Evolutionary conservation across 2,329 filamentous ascomycete species (phyloP).

Genomic region (Cyphellophora attinorum): DNA sequence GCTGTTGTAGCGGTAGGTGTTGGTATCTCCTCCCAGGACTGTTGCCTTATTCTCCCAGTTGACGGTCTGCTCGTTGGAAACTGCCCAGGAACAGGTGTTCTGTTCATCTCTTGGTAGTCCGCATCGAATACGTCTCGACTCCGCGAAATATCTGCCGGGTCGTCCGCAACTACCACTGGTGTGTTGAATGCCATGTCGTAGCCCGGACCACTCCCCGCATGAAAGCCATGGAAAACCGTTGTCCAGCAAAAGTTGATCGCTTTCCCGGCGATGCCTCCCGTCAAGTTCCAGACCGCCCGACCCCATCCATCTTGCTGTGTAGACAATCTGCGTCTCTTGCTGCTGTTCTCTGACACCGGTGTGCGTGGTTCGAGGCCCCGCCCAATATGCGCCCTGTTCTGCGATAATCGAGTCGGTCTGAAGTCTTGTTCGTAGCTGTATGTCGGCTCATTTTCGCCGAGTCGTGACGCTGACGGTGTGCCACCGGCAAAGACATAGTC

Average conservation of each 20-base stretch:
- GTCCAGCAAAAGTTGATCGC: slow-evolving; percentile 76
- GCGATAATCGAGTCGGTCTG: slow-evolving; percentile 32
- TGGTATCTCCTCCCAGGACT: slow-evolving; percentile 32
- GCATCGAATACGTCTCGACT: slow-evolving; percentile 20
- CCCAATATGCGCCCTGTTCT: slow-evolving; percentile 18
- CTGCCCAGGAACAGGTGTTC: slow-evolving; percentile 43
- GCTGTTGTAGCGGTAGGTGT: slow-evolving; percentile 25
- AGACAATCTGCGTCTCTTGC: slow-evolving; percentile 6
- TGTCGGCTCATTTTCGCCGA: slow-evolving; percentile 15
- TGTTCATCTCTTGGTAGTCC: slow-evolving; percentile 13
- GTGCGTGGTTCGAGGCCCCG: slow-evolving; percentile 4
- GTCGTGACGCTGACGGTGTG: slow-evolving; percentile 18
- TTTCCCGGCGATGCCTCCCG: slow-evolving; percentile 47
- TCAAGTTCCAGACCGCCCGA: slow-evolving; percentile 31
- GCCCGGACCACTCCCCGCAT: slow-evolving; percentile 69
- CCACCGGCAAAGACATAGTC: slow-evolving; percentile 28
- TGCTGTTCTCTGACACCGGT: background rate
- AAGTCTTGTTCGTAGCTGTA: slow-evolving; percentile 28
- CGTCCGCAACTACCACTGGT: slow-evolving; percentile 16
- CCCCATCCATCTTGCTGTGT: slow-evolving; percentile 24
- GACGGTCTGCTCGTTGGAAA: slow-evolving; percentile 37
- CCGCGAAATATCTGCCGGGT: slow-evolving; percentile 22
- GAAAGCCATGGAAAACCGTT: slow-evolving; percentile 68
- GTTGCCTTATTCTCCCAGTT: slow-evolving; percentile 33
- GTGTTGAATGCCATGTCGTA: slow-evolving; percentile 47